phyloP scores from a whole-genome alignment of 2,329 filamentous ascomycete genomes.

The Penicillium rolfsii region DNA sequence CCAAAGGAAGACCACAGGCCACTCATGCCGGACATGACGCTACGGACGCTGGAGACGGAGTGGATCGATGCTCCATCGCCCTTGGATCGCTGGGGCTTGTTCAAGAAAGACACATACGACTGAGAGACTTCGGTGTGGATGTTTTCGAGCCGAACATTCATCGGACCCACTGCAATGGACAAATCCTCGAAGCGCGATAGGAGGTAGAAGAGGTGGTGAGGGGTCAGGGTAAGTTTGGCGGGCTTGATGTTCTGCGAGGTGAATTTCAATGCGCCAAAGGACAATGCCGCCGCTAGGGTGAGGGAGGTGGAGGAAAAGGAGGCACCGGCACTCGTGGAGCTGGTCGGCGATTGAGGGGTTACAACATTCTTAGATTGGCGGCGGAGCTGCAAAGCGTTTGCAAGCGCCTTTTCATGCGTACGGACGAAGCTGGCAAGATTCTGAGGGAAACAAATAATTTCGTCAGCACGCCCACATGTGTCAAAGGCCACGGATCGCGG shows the following conservation, averaged over 20 bases:
- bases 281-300: slow-evolving; percentile 78
- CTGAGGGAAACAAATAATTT: slow-evolving; percentile 50
- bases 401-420: slow-evolving; percentile 94
- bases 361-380: slow-evolving; percentile 71
- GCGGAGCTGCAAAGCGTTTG: slow-evolving; percentile 88
- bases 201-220: slow-evolving; percentile 95
- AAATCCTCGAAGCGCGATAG: slow-evolving; percentile 94
- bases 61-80: slow-evolving; percentile 89
- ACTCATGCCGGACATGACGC: slow-evolving; percentile 96
- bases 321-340: slow-evolving; percentile 59
- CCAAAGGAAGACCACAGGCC: slow-evolving; percentile 88
- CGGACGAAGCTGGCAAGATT: slow-evolving; percentile 95
- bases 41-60: slow-evolving; percentile 94
- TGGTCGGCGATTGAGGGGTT: slow-evolving; percentile 55
- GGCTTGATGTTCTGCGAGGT: slow-evolving; percentile 84
- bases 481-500: neutral
- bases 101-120: slow-evolving; percentile 92
- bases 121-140: slow-evolving; percentile 84
- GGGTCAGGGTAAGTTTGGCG: slow-evolving; percentile 87
- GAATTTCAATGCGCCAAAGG: slow-evolving; percentile 81
- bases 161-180: slow-evolving; percentile 85
- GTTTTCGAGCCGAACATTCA: slow-evolving; percentile 95
- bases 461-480: neutral
- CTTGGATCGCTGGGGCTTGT: slow-evolving; percentile 78
- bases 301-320: slow-evolving; percentile 70